Evolutionary conservation across 2,329 filamentous ascomycete species (phyloP), one percentile per base, ranked within the genome.

Genomic region (Furcasterigmium furcatum): DNA sequence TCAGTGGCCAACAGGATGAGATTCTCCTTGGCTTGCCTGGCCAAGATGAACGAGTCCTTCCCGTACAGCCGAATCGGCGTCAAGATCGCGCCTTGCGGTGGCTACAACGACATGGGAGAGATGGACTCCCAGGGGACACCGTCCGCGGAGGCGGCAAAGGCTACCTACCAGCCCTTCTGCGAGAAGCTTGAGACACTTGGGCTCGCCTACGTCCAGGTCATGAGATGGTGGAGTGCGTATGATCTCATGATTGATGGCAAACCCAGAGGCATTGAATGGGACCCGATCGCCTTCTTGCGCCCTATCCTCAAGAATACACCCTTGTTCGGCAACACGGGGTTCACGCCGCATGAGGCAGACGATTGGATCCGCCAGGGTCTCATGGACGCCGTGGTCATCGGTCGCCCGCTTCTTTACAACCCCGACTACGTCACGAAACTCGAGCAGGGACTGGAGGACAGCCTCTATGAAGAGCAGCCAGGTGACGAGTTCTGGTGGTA

Each of bases 1-100:
- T 77, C 70, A 35, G 85, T 85, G 51, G 84, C 87, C 66, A 91
- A 92, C 65, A 79, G 88, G 30, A 78, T 72, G 0, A 77, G 87
- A 0, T 63, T 94, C 5, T 74, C 79, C 0, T 64, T 90, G 2
- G 88, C 38, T 5, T 39, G 38, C 38, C 20, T 39, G 20, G 38
- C 38, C 20, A 25, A 24, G 13, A 24, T 39, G 20, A 18, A 13
- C 14, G 13, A 25, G 4, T 13, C 13, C 21, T 39, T 39, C 38
- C 38, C 38, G 3, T 39, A 39, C 20, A 24, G n/a, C 20, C 19
- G 38, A 3, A 39, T 39, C 21, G 38, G 38, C n/a, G 21, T 39
- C 38, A 39, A 39, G 21, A 25, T 39, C 38, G 38, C 38, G 10
- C 38, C 38, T 5, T 39, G 38, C 18, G 38, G 38, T 2, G 38